Conservation (phyloP, 495 filamentous ascomycete genomes). For the Usnea hakonensis region DNA sequence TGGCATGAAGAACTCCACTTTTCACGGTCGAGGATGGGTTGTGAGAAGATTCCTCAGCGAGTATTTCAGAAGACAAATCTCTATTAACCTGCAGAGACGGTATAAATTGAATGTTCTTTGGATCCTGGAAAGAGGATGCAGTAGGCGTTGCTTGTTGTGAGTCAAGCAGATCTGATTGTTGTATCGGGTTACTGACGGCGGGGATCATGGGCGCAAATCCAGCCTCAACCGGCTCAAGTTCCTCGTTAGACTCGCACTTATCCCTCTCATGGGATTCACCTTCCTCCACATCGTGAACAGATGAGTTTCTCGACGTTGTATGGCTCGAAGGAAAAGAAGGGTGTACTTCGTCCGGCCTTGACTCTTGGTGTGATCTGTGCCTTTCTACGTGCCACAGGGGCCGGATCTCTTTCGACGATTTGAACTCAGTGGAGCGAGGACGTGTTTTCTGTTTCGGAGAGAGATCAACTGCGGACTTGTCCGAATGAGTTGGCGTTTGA, state of each 20-base stretch:
- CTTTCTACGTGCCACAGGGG: constrained; percentile 45
- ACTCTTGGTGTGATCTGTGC: constrained; percentile 37
- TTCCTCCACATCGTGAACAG: constrained; percentile 33
- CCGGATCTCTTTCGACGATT: constrained; percentile 37
- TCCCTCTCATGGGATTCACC: not conserved
- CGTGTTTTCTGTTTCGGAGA: constrained; percentile 31
- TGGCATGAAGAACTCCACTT: constrained; percentile 1
- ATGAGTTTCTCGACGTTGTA: constrained; percentile 38
- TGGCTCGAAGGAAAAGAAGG: constrained; percentile 47
- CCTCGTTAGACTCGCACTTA: not conserved
- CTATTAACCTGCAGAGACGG: not conserved
- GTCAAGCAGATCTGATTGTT: constrained; percentile 25
- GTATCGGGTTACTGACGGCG: not conserved
- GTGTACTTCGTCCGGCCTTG: constrained; percentile 32
- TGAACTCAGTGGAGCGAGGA: constrained; percentile 42
- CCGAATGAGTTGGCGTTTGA: constrained; percentile 25
- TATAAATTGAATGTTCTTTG: not conserved
- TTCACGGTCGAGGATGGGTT: not conserved
- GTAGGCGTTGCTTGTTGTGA: constrained; percentile 38
- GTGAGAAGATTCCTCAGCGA: not conserved
- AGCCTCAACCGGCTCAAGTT: not conserved
- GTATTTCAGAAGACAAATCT: not conserved
- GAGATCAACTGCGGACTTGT: constrained; percentile 26
- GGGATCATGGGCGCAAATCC: not conserved
- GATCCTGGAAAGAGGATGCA: constrained; percentile 21